Evolutionary conservation across 805 yeast species (phyloP).

Genomic region (Cyberlindnera sargentensis): DNA sequence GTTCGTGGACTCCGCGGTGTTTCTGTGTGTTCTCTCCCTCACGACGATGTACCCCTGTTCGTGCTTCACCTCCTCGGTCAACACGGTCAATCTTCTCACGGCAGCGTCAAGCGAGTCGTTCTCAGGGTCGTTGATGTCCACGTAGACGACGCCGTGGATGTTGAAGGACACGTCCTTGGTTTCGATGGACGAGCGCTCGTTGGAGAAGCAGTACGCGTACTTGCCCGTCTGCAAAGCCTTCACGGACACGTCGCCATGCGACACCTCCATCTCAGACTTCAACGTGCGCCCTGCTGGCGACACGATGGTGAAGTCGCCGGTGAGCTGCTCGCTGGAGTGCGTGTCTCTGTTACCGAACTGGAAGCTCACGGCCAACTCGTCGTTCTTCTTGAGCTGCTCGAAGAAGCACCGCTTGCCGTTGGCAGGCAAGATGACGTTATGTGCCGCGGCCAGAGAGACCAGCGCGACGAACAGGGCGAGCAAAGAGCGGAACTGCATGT

Average conservation of each 20-base stretch:
- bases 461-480: not conserved
- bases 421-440: slow-evolving; percentile 76
- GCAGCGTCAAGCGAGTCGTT: slow-evolving; percentile 79
- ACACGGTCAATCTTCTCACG: slow-evolving; percentile 63
- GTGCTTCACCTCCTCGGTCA: slow-evolving; percentile 81
- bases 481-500: not conserved
- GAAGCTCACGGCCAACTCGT: slow-evolving; percentile 79
- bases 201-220: slow-evolving; percentile 84
- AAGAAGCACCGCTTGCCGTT: slow-evolving; percentile 83
- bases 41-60: slow-evolving; percentile 89
- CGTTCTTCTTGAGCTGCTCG: slow-evolving; percentile 75
- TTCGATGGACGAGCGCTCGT: slow-evolving; percentile 63
- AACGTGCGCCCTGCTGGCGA: slow-evolving; percentile 39
- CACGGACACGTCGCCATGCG: slow-evolving; percentile 76
- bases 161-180: slow-evolving; percentile 93
- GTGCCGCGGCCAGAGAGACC: slow-evolving; percentile 39
- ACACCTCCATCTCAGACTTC: slow-evolving; percentile 43
- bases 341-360: slow-evolving; percentile 91
- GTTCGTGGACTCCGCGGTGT: slow-evolving; percentile 96
- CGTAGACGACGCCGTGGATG: slow-evolving; percentile 86
- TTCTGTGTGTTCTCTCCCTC: slow-evolving; percentile 96
- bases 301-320: slow-evolving; percentile 48
- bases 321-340: slow-evolving; percentile 56
- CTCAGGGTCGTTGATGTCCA: slow-evolving; percentile 71
- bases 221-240: slow-evolving; percentile 65